Evolutionary conservation across 257 asterid genomes (phyloP), one percentile per base, ranked within the genome.

Genomic region (Cordia subcordata): DNA sequence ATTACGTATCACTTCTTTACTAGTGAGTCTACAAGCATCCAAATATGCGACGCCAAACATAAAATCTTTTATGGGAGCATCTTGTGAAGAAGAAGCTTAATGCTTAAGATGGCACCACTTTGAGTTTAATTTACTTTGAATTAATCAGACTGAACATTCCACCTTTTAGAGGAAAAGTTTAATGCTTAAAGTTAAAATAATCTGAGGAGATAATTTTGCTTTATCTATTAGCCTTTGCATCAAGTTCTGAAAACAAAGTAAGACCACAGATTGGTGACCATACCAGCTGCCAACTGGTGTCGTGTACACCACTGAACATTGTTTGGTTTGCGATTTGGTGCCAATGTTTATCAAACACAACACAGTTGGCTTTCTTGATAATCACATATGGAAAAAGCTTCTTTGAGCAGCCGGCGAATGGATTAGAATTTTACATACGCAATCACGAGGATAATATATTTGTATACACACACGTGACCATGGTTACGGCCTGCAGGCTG

Each of bases 401-500:
- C n/a, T n/a, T 49, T 19, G 9, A 17, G 54, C 54, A 49, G 54
- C 54, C 54, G 54, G 54, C 27, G 9, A 10, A 17, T n/a, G 20
- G 54, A 21, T 17, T 4, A 4, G 54, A 17, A 3, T n/a, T 14
- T 8, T 49, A 49, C 27, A n/a, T 49, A 5, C 17, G 8, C 54
- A 57, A 45, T 27, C 13, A 3, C 23, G 16, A 40, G 33, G 60
- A 16, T 38, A 8, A 16, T 5, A 11, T 12, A n/a, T n/a, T n/a
- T n/a, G n/a, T n/a, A n/a, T n/a, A n/a, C n/a, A n/a, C n/a, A 27
- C 11, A 23, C 46, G 20, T 10, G 20, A 18, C 11, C 6, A 42
- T 57, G 13, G 5, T 20, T 19, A 27, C 6, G 70, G 65, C 71
- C 60, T 22, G 60, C 60, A 66, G 65, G 65, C 60, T 22, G 60